Evolutionary conservation across 306 rosid species (phyloP), one percentile per base, ranked within the genome.

Genomic region (Glycine tomentella): DNA sequence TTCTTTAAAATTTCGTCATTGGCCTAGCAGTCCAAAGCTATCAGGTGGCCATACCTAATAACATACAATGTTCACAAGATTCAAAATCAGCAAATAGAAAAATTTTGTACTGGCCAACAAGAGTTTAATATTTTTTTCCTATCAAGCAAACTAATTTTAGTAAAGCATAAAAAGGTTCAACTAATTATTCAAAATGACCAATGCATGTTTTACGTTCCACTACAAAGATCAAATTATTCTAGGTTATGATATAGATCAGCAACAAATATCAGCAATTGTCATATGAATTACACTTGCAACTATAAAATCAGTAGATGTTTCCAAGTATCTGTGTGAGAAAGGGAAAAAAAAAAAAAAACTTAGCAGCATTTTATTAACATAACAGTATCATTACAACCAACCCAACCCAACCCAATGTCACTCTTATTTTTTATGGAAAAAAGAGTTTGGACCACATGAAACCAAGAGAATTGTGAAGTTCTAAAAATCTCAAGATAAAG

Each of bases 41-140:
- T 86, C 81, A 8, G 83, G 94, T 16, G 98, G 97, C 95, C 98
- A 95, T 45, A 90, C 92, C 98, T 94, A 57, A 81, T 13, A 76
- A 61, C 52, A 84, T 61, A 55, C 25, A 78, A 49, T 45, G 34
- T 58, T 33, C 15, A 13, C 13, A 45, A 69, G 46, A 73, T 7
- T 25, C 45, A 61, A 48, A n/a, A 48, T 50, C 40, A 81, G 20
- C 3, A 57, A 74, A 4, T 53, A 44, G 16, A 44, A 44, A 3
- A 42, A 61, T 7, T 11, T 15, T 17, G 69, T 74, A 73, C 72
- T 49, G 9, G 67, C 51, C 77, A 72, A 63, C 65, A 58, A 52
- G 63, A 50, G 25, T 70, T 67, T 16, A 67, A 58, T 61, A 25
- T 25, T 25, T 25, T 25, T 25, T 25, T 2, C 31, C 31, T 25